Conservation (phyloP, 2,329 filamentous ascomycete genomes). For the Clarireedia paspali region DNA sequence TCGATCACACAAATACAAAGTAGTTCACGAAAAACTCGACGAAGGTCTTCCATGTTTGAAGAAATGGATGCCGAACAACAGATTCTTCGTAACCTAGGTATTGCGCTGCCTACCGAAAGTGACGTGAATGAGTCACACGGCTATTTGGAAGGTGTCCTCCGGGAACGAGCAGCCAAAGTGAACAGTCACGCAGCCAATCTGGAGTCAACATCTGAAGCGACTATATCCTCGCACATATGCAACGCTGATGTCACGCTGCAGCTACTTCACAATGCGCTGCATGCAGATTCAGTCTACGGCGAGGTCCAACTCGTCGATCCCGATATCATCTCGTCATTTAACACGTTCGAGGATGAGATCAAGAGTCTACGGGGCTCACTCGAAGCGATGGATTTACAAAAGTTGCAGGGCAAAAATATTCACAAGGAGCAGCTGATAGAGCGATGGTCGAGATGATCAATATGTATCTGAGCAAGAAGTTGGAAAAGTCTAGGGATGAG, state of each 20-base stretch:
- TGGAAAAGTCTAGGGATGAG: neutral
- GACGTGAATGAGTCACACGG: slow-evolving; percentile 20
- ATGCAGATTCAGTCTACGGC: slow-evolving; percentile 44
- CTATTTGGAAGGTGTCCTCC: slow-evolving; percentile 19
- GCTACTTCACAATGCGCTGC: slow-evolving; percentile 42
- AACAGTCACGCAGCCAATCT: slow-evolving; percentile 37
- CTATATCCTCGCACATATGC: slow-evolving; percentile 35
- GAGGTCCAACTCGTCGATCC: slow-evolving; percentile 44
- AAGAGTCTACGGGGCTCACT: slow-evolving; percentile 31
- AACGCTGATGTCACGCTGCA: slow-evolving; percentile 43
- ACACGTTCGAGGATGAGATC: slow-evolving; percentile 30
- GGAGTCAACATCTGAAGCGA: slow-evolving; percentile 44
- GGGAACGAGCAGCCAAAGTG: slow-evolving; percentile 36
- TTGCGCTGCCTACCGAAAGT: slow-evolving; percentile 34
- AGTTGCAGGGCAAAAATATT: slow-evolving; percentile 34
- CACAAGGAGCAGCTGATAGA: slow-evolving; percentile 42
- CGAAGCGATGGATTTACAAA: slow-evolving; percentile 31
- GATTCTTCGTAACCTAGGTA: slow-evolving; percentile 41
- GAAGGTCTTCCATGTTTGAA: slow-evolving; percentile 29
- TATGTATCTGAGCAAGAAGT: slow-evolving; percentile 2
- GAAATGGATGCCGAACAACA: slow-evolving; percentile 30
- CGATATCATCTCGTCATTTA: slow-evolving; percentile 44
- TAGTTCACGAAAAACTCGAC: slow-evolving; percentile 24
- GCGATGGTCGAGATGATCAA: slow-evolving; percentile 32
- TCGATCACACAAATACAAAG: slow-evolving; percentile 13